phyloP scores from a whole-genome alignment of 2,329 filamentous ascomycete genomes.

The Fusarium devonianum region DNA sequence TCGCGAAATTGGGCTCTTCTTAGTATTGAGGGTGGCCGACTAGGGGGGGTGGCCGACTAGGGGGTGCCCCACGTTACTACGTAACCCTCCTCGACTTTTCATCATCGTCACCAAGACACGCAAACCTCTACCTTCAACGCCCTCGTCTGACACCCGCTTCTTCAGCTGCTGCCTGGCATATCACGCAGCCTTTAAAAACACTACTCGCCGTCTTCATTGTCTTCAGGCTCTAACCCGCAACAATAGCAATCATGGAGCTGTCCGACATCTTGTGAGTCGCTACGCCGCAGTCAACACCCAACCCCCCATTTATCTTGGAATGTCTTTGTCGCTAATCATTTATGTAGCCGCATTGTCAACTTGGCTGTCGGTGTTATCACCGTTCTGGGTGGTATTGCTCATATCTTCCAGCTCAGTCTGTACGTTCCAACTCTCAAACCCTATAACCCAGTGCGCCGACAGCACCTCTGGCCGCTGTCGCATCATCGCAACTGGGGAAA shows the following conservation, averaged over 20 bases:
- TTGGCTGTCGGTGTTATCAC: conserved; percentile 86
- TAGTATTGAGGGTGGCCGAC: too few species aligned
- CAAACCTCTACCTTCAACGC: conserved; percentile 27
- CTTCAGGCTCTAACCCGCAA: conserved; percentile 9
- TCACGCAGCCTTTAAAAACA: conserved; percentile 14
- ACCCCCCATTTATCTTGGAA: neutral
- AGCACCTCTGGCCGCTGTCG: neutral
- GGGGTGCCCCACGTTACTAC: conserved; percentile 22
- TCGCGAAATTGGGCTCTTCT: too few species aligned
- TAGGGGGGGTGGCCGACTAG: too few species aligned
- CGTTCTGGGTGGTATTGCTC: conserved; percentile 80
- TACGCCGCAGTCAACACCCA: conserved; percentile 3
- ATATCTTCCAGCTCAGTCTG: conserved; percentile 70
- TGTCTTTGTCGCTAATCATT: conserved; percentile 47
- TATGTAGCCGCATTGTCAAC: conserved; percentile 87
- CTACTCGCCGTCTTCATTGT: conserved; percentile 17
- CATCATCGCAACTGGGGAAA: neutral
- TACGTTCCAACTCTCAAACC: conserved; percentile 52
- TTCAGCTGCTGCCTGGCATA: conserved; percentile 38
- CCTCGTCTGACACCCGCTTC: conserved; percentile 28
- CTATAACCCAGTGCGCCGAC: conserved; percentile 1
- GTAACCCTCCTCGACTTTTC: conserved; percentile 37
- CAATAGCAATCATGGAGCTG: conserved; percentile 75
- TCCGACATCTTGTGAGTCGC: conserved; percentile 84
- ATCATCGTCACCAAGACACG: conserved; percentile 34